Conservation (phyloP, 139 green algal species). For the Bryopsis sp. region DNA sequence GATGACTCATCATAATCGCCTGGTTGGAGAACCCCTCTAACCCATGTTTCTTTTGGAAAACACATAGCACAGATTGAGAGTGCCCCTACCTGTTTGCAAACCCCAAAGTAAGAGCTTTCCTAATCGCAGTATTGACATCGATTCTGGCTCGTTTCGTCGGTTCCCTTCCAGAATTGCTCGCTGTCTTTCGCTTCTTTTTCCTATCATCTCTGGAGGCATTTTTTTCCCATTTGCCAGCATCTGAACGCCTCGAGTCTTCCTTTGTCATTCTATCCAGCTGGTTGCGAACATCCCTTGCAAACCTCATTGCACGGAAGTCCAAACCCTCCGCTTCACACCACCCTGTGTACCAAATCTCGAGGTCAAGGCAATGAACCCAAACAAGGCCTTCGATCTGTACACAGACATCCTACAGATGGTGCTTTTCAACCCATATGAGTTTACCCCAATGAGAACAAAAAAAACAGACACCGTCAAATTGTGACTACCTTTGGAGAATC, state of each 20-base stretch:
- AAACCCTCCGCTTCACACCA: constrained; percentile 50
- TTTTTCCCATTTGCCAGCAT: no score
- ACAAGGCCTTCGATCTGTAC: no score
- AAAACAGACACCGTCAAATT: background rate
- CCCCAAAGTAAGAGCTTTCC: constrained; percentile 58
- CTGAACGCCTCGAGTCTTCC: no score
- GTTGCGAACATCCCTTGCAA: constrained; percentile 67
- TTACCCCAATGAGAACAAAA: no score
- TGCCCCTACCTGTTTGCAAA: constrained; percentile 65
- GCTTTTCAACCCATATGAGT: no score
- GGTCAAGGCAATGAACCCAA: no score
- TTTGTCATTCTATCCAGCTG: no score
- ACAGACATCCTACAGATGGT: no score
- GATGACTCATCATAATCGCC: no score
- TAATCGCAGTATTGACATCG: constrained; percentile 25
- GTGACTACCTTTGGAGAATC: constrained; percentile 3
- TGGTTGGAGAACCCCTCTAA: no score
- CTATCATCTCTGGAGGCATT: background rate
- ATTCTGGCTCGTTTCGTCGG: background rate
- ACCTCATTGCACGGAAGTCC: constrained; percentile 68
- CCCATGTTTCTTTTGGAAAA: no score
- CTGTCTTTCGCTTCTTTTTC: constrained; percentile 4
- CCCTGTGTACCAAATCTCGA: constrained; percentile 17
- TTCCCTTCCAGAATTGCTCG: background rate
- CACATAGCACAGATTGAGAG: no score